phyloP scores from a whole-genome alignment of 345 rosid species.

The Populus ilicifolia region DNA sequence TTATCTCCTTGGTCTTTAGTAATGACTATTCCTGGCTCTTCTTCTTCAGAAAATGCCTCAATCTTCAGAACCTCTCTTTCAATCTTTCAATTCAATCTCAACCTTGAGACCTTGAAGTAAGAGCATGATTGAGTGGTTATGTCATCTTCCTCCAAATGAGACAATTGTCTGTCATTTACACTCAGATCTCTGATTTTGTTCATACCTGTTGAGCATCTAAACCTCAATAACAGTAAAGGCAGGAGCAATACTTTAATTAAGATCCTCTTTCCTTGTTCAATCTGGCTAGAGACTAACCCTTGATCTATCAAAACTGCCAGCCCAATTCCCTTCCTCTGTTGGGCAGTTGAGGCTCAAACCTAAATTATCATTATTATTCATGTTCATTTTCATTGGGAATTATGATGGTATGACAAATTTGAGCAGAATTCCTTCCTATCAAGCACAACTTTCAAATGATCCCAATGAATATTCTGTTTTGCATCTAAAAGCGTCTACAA shows the following conservation, averaged over 20 bases:
- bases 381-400: background rate
- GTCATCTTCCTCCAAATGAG: background rate
- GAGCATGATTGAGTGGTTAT: background rate
- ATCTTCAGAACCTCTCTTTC: background rate
- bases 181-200: background rate
- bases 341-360: background rate
- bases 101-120: background rate
- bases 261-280: background rate
- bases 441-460: background rate
- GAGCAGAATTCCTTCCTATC: background rate
- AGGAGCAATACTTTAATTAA: background rate
- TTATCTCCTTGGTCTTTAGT: background rate
- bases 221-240: background rate
- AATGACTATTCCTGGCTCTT: background rate
- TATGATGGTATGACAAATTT: background rate
- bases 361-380: background rate
- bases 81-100: background rate
- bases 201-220: background rate
- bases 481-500: background rate
- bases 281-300: background rate
- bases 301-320: background rate
- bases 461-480: background rate
- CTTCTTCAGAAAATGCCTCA: background rate
- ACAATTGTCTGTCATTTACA: background rate
- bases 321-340: background rate